Base-by-base conservation (phyloP, 169 alveolate genomes). In the Cryptosporidium ryanae region DNA sequence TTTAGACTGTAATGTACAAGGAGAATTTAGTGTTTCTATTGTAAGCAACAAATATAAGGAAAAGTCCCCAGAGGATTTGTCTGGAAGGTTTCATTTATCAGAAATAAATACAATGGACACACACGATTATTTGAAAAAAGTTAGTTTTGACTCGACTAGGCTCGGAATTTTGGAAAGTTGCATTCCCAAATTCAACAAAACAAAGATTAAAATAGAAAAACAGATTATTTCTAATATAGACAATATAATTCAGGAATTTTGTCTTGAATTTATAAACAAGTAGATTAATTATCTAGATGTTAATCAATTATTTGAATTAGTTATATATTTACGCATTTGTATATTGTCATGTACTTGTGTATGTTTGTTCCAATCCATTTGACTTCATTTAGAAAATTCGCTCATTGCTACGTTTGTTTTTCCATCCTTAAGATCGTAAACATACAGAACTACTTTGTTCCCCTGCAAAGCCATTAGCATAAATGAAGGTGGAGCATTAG, bases 381-480 rank as follows among this genome's bases (percentile, higher is more conserved):
- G 18, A 15, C 1, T 67, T 49, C 43, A 64, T 87, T 91, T 91
- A 21, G 90, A 82, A 81, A 91, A 89, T 38, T 91, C 94, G 65
- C 92, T 91, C 94, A 91, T 93, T 54, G 90, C 93, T 34, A 93
- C 95, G 50, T 76, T 71, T 31, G 93, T 92, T 54, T 93, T 92
- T 1, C 95, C 96, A 29, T 91, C 94, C 66, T 68, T 90, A 43
- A 92, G 84, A 50, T 93, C 95, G 84, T 93, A 93, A 6, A 91
- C 91, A 82, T 89, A 93, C 5, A 92, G 54, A 17, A 92, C 92
- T 2, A 91, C 94, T 23, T 87, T 92, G 10, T 92, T 82, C 17
- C 95, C 95, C 64, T 92, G 92, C 15, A 91, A 84, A 0, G 95
- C 96, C 92, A 93, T 90, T 18, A 92, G 48, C 90, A 92, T 92